phyloP scores from a whole-genome alignment of 1,139 yeast species.

The Eremothecium cymbalariae region DNA sequence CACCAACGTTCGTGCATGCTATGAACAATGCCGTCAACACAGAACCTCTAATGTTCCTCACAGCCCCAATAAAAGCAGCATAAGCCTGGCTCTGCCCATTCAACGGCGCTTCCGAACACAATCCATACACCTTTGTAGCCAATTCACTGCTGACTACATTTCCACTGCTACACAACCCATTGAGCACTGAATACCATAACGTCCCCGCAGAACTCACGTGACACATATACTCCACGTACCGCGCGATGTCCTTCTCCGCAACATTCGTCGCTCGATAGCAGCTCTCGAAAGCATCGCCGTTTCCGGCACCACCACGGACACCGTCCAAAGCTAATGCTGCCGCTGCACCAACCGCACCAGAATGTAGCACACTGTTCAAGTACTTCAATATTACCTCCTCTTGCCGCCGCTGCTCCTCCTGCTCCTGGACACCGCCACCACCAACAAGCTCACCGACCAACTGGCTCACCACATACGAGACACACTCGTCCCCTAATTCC shows the following conservation, averaged over 20 bases:
- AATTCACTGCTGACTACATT: background rate
- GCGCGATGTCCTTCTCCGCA: no score
- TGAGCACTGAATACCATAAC: constrained; percentile 3
- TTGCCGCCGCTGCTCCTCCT: constrained; percentile 1
- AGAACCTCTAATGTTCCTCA: background rate
- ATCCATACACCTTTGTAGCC: background rate
- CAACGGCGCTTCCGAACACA: no score
- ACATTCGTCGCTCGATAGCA: no score
- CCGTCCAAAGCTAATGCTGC: background rate
- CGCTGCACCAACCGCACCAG: background rate
- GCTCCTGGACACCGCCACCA: constrained; percentile 1
- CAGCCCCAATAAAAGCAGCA: background rate
- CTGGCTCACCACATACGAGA: background rate
- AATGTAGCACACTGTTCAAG: constrained; percentile 1
- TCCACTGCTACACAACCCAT: constrained; percentile 1
- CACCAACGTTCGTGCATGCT: background rate
- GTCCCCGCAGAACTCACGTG: constrained; percentile 1
- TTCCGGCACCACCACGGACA: constrained; percentile 1
- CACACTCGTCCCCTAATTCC: constrained; percentile 1
- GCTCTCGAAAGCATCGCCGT: no score
- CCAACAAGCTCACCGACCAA: constrained; percentile 3
- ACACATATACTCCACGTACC: no score
- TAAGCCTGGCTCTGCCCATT: no score
- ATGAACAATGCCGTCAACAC: background rate
- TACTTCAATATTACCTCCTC: constrained; percentile 2